Evolutionary conservation across 441 rosid species (phyloP).

Genomic region (Dalechampia spathulata): DNA sequence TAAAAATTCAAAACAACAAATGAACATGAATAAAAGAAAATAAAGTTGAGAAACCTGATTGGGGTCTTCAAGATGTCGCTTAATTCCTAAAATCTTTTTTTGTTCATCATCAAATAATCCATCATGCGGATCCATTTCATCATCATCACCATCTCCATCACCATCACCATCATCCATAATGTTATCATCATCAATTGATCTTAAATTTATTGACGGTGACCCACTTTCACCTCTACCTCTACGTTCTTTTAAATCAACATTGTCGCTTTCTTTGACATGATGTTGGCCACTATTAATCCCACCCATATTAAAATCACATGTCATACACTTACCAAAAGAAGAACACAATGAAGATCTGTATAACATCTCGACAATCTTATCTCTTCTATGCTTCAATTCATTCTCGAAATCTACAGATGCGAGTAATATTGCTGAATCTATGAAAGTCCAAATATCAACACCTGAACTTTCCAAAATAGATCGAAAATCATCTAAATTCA

Average conservation of each 20-base stretch:
- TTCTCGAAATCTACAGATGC: constrained; percentile 59
- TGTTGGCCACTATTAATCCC: constrained; percentile 9
- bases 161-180: neutral
- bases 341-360: constrained; percentile 49
- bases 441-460: constrained; percentile 82
- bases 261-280: constrained; percentile 17
- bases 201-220: constrained; percentile 37
- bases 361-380: constrained; percentile 69
- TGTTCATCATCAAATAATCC: constrained; percentile 92
- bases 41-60: constrained; percentile 58
- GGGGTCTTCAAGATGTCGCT: constrained; percentile 75
- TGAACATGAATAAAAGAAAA: neutral
- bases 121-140: constrained; percentile 62
- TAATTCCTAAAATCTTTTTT: constrained; percentile 68
- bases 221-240: constrained; percentile 7
- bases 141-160: constrained; percentile 23
- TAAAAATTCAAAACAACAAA: neutral
- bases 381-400: constrained; percentile 64
- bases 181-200: constrained; percentile 35
- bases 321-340: constrained; percentile 42
- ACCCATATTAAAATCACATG: constrained; percentile 41
- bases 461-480: constrained; percentile 63
- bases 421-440: constrained; percentile 71
- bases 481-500: constrained; percentile 89
- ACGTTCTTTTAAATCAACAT: too few relatives aligned